phyloP scores from a whole-genome alignment of 164 flowering plant species.

The Paratinospora sagittata region DNA sequence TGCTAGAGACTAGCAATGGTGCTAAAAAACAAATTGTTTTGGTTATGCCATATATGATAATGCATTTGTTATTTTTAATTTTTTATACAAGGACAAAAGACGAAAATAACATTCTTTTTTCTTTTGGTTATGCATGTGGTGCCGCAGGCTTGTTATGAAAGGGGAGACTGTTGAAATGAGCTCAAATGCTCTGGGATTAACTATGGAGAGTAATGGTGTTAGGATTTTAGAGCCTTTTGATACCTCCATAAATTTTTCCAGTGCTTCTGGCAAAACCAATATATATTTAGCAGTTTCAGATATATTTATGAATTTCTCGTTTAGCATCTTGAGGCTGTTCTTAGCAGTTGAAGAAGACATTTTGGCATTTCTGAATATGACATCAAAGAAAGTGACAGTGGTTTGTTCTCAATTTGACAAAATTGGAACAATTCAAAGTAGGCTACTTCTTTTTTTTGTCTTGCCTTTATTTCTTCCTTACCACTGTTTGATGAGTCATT shows the following conservation, averaged over 20 bases:
- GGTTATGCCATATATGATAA: not conserved
- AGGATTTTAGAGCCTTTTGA: slow-evolving; percentile 93
- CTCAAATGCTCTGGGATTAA: slow-evolving; percentile 80
- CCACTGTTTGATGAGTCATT: not conserved
- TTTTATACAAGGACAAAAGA: not conserved
- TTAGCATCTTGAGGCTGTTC: slow-evolving; percentile 84
- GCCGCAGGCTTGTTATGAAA: slow-evolving; percentile 67
- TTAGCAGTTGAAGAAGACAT: slow-evolving; percentile 93
- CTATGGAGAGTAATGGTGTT: slow-evolving; percentile 93
- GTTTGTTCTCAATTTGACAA: slow-evolving; percentile 85
- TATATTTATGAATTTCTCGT: slow-evolving; percentile 89
- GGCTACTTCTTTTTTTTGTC: not conserved
- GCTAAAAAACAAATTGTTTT: not conserved
- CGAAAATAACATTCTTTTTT: slow-evolving; percentile 5
- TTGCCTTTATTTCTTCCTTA: not conserved
- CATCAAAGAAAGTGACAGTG: slow-evolving; percentile 67
- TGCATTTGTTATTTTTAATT: not conserved
- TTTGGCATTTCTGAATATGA: slow-evolving; percentile 72
- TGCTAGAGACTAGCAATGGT: not conserved
- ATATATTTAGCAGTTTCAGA: slow-evolving; percentile 72
- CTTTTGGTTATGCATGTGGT: slow-evolving; percentile 18
- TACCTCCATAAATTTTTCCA: slow-evolving; percentile 57
- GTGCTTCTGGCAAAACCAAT: slow-evolving; percentile 75
- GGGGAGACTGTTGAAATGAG: slow-evolving; percentile 65
- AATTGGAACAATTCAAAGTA: slow-evolving; percentile 75